A percentile compares a stretch with the other conserved stretches of the same genome.
Evolutionary conservation across 306 rosid genomes (phyloP).

Genomic region (Cucurbita maxima): DNA sequence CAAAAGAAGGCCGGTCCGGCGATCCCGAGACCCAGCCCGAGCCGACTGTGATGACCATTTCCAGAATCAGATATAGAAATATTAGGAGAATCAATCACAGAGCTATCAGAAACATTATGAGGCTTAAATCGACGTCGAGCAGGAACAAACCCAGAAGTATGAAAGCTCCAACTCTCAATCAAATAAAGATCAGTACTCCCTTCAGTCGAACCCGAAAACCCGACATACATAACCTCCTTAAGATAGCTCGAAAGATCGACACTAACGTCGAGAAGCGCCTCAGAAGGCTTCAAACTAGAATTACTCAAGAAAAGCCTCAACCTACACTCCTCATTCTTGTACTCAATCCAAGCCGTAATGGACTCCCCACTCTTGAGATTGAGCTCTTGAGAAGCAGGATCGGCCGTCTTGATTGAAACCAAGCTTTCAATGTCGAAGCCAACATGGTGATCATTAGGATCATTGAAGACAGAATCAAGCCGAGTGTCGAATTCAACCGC

Average conservation of each 20-base stretch:
- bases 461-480: slow-evolving; percentile 21
- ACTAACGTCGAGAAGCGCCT: slow-evolving; percentile 25
- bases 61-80: slow-evolving; percentile 10
- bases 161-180: slow-evolving; percentile 54
- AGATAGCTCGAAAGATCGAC: slow-evolving; percentile 37
- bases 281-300: slow-evolving; percentile 25
- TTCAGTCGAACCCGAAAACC: slow-evolving; percentile 50
- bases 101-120: slow-evolving; percentile 41
- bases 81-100: slow-evolving; percentile 15
- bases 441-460: slow-evolving; percentile 47
- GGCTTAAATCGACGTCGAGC: slow-evolving; percentile 12
- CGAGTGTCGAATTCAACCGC: slow-evolving; percentile 60
- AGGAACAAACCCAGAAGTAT: slow-evolving; percentile 27
- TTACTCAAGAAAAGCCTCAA: slow-evolving; percentile 42
- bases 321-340: slow-evolving; percentile 21
- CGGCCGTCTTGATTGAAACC: slow-evolving; percentile 30
- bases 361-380: slow-evolving; percentile 43
- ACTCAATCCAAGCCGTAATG: slow-evolving; percentile 64
- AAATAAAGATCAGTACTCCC: slow-evolving; percentile 65
- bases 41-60: slow-evolving; percentile 6
- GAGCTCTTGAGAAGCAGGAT: slow-evolving; percentile 30
- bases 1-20: slow-evolving; percentile 36
- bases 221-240: slow-evolving; percentile 24
- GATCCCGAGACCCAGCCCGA: slow-evolving; percentile 37
- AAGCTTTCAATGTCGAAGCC: slow-evolving; percentile 42